Evolutionary conservation across 1,284 basidiomycete species (phyloP), one percentile per base, ranked within the genome.

Genomic region (Trichosporon sp.): DNA sequence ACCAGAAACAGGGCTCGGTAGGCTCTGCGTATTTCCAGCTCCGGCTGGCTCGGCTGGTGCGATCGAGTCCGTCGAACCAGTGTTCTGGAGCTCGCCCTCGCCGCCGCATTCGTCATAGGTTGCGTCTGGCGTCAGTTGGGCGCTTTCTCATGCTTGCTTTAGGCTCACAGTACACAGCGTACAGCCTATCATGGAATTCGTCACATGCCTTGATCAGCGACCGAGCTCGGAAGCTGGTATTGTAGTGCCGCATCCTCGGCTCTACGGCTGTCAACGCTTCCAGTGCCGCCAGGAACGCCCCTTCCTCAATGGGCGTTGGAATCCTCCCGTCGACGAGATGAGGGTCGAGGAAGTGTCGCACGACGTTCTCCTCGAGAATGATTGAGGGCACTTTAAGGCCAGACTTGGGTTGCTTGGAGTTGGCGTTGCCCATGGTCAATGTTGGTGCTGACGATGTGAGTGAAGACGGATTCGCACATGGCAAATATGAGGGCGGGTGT

Each of bases 161-260:
- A 29, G 3, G 18, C 56, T 32, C 29, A 60, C 56, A 60, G 18
- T 60, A 60, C 29, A 31, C 29, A 3, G 56, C 27, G 29, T 60
- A 31, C 18, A 60, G 56, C 56, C 27, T 31, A 31, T 60, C 56
- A n/a, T 31, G 27, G 56, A 60, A 60, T 8, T 31, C 27, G 56
- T 60, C 56, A n/a, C 27, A 60, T 29, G 56, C 56, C 27, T 60
- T 60, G 56, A 60, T 60, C 18, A 60, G 56, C 56, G 56, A 60
- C 18, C 56, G 56, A 3, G 56, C 29, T n/a, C 56, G 27, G 31
- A 60, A 60, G 56, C 29, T 31, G 4, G 27, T 32, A 29, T 8
- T 32, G 29, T 60, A 31, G 31, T 60, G 56, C 21, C 56, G 56
- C 56, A 60, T 60, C 18, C 27, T 13, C 29, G 56, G 56, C 23